phyloP scores from a whole-genome alignment of 23 red algal genomes.

The Gracilariopsis chorda region DNA sequence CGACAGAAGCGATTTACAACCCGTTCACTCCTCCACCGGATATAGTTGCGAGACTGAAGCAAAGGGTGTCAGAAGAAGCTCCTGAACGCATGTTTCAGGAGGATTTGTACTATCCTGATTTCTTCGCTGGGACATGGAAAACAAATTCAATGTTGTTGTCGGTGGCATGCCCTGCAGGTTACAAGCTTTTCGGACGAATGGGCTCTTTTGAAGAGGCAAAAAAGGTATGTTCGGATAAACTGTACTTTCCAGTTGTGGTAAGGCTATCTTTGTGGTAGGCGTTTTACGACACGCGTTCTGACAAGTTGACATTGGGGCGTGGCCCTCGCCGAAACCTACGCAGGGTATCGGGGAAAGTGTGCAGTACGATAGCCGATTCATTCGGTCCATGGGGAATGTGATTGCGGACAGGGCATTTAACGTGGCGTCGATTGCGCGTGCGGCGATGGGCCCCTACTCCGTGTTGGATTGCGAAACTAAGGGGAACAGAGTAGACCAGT shows the following conservation, averaged over 20 bases:
- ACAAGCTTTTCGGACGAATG: constrained; percentile 34
- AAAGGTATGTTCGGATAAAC: background rate
- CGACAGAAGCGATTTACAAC: background rate
- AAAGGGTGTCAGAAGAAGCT: background rate
- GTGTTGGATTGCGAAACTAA: constrained; percentile 19
- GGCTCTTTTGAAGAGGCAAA: constrained; percentile 38
- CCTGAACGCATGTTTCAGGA: background rate
- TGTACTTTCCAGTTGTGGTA: no score
- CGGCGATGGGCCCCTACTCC: constrained; percentile 15
- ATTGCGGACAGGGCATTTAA: constrained; percentile 48
- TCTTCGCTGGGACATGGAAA: constrained; percentile 47
- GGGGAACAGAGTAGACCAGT: background rate
- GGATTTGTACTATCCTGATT: constrained; percentile 33
- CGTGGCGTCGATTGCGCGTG: constrained; percentile 33
- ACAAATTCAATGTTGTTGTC: constrained; percentile 7
- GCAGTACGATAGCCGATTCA: constrained; percentile 31
- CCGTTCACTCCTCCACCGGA: background rate
- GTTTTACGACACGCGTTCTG: no score
- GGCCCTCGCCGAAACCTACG: background rate
- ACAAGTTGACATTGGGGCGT: no score
- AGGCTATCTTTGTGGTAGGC: no score
- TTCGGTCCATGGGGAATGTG: background rate
- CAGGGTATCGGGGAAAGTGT: constrained; percentile 19
- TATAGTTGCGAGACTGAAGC: background rate
- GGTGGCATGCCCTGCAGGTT: constrained; percentile 47